Evolutionary conservation across 495 filamentous ascomycete species (phyloP).

Genomic region (Melanomma pulvis-pyrius): DNA sequence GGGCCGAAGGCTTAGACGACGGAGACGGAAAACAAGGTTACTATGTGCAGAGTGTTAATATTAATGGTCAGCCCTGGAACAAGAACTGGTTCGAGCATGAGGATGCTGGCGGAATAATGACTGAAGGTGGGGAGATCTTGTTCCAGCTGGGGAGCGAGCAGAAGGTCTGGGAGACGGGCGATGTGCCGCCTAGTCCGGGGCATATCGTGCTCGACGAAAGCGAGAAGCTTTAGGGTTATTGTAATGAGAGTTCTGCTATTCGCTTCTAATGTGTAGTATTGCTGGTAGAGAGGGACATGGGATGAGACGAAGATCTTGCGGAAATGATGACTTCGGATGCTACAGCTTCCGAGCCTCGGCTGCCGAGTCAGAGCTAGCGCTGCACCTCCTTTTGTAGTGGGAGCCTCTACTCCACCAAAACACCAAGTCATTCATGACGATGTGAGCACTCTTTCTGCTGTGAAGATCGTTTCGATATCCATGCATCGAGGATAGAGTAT

Average conservation of each 20-base stretch:
- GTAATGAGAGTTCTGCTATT: neutral
- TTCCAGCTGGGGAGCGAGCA: conserved; percentile 40
- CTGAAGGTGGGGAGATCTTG: conserved; percentile 41
- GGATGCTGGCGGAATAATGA: conserved; percentile 42
- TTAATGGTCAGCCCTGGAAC: conserved; percentile 44
- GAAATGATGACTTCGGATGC: neutral
- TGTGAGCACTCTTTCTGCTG: too few relatives aligned
- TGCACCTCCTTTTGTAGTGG: too few relatives aligned
- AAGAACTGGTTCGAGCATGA: conserved; percentile 44
- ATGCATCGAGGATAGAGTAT: too few relatives aligned
- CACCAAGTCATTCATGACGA: too few relatives aligned
- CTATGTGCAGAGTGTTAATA: conserved; percentile 44
- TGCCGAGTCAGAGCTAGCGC: neutral
- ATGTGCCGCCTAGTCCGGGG: conserved; percentile 44
- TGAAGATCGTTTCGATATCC: too few relatives aligned
- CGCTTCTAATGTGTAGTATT: neutral
- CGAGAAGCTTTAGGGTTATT: neutral
- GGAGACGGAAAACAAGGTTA: conserved; percentile 32
- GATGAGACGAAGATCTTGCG: too few relatives aligned
- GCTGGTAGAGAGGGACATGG: too few relatives aligned
- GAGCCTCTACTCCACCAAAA: too few relatives aligned
- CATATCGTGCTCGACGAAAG: conserved; percentile 34
- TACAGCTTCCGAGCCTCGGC: neutral
- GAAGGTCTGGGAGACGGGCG: conserved; percentile 43
- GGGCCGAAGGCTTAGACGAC: conserved; percentile 39